Percentiles rank a stretch among this genome's conserved stretches.
phyloP scores from a whole-genome alignment of 2,329 filamentous ascomycete species.

The Stemphylium beticola region DNA sequence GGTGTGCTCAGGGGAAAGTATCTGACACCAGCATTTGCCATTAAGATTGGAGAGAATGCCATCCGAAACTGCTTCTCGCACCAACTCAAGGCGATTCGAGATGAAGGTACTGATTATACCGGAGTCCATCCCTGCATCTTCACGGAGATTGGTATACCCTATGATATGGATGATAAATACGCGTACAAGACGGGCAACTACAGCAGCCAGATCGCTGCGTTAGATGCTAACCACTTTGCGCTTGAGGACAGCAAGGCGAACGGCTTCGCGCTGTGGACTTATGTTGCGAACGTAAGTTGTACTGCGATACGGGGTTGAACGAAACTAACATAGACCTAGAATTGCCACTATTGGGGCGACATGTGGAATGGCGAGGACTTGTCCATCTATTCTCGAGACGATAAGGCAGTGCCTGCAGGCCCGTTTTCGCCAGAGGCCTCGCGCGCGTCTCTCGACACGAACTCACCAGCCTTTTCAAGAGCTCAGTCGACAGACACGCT shows the following conservation, averaged over 20 bases:
- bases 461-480: constrained; percentile 62
- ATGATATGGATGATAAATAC: constrained; percentile 97
- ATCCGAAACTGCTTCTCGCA: constrained; percentile 93
- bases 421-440: constrained; percentile 60
- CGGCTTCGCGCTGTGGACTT: constrained; percentile 90
- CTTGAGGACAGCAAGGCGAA: constrained; percentile 83
- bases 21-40: constrained; percentile 84
- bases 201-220: constrained; percentile 85
- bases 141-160: constrained; percentile 96
- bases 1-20: constrained; percentile 90
- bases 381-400: constrained; percentile 86
- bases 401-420: constrained; percentile 64
- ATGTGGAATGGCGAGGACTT: constrained; percentile 98
- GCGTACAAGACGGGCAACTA: constrained; percentile 97
- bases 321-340: constrained; percentile 56
- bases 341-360: constrained; percentile 87
- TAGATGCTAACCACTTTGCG: constrained; percentile 96
- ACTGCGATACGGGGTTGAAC: neutral
- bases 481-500: constrained; percentile 57
- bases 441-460: constrained; percentile 56
- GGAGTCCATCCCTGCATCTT: constrained; percentile 88
- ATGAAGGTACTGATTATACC: constrained; percentile 88
- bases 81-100: constrained; percentile 79
- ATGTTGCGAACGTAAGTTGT: constrained; percentile 67
- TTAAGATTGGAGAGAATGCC: constrained; percentile 90